Evolutionary conservation across 306 rosid species (phyloP).

Genomic region (Quercus aquifolioides): DNA sequence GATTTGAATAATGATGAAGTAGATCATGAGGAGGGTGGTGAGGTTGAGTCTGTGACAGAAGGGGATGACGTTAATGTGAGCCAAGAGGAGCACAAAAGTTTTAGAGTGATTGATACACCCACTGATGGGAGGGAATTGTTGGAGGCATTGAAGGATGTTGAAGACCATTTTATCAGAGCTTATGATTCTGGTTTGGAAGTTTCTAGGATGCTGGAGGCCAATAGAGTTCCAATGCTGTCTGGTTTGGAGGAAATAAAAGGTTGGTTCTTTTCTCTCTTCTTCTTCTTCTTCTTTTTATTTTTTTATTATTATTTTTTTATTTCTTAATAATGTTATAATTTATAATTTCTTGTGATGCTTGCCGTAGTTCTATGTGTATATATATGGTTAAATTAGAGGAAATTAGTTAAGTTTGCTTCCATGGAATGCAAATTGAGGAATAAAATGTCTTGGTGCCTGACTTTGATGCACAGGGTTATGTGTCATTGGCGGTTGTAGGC

Average conservation of each 20-base stretch:
- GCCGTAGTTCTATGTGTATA: neutral
- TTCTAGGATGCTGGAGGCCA: conserved; percentile 88
- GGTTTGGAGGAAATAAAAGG: conserved; percentile 88
- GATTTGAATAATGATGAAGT: conserved; percentile 36
- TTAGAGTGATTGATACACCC: conserved; percentile 64
- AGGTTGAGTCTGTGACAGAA: conserved; percentile 37
- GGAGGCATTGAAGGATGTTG: conserved; percentile 82
- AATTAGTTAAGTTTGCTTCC: no score
- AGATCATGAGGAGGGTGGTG: conserved; percentile 21
- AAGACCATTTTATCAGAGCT: conserved; percentile 68
- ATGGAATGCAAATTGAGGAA: no score
- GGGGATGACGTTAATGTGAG: conserved; percentile 38
- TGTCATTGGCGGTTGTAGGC: no score
- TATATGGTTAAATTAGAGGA: no score
- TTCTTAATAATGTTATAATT: no score
- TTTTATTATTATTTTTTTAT: no score
- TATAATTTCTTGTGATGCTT: no score
- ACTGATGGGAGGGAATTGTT: conserved; percentile 82
- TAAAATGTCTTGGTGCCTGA: no score
- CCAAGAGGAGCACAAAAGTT: conserved; percentile 44
- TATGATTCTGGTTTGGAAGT: conserved; percentile 74
- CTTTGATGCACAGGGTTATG: no score
- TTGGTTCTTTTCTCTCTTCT: conserved; percentile 16
- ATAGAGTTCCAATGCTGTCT: conserved; percentile 68
- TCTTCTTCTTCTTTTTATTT: neutral